A percentile compares a stretch with the other conserved stretches of the same genome.
Conservation (phyloP, 345 rosid genomes). For the Heritiera fomes region DNA sequence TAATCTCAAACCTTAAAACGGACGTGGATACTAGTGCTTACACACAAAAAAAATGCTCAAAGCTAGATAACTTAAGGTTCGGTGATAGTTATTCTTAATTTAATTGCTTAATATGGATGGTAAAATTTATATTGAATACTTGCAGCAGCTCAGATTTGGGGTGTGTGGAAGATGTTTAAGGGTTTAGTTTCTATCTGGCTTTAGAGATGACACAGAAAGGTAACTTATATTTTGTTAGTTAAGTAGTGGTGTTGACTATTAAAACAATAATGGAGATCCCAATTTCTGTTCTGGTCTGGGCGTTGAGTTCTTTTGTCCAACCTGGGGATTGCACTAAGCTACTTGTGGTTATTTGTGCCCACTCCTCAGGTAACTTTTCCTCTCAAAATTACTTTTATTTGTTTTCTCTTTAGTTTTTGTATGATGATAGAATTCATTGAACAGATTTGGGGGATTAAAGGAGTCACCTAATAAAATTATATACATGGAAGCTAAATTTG, state of each 20-base stretch:
- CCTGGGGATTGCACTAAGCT: constrained; percentile 84
- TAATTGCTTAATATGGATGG: no score
- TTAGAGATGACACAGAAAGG: constrained; percentile 51
- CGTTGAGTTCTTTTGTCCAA: constrained; percentile 86
- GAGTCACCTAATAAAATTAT: neutral
- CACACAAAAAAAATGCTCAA: no score
- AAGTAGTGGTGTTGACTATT: constrained; percentile 77
- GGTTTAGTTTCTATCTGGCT: constrained; percentile 12
- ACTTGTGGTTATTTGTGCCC: constrained; percentile 75
- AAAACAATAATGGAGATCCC: constrained; percentile 86
- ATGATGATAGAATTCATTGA: constrained; percentile 1
- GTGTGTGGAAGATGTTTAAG: constrained; percentile 25
- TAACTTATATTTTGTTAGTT: constrained; percentile 50
- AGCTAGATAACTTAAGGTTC: no score
- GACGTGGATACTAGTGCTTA: no score
- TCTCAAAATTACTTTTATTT: neutral
- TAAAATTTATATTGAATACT: no score
- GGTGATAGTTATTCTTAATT: no score
- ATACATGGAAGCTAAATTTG: neutral
- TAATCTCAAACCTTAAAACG: no score
- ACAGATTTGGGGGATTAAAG: neutral
- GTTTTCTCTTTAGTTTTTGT: constrained; percentile 6
- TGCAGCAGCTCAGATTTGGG: constrained; percentile 4
- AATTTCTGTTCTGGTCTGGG: constrained; percentile 76
- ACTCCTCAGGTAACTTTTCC: constrained; percentile 50